phyloP scores from a whole-genome alignment of 225 moss, liverwort and hornwort genomes.

The Polytrichum commune region DNA sequence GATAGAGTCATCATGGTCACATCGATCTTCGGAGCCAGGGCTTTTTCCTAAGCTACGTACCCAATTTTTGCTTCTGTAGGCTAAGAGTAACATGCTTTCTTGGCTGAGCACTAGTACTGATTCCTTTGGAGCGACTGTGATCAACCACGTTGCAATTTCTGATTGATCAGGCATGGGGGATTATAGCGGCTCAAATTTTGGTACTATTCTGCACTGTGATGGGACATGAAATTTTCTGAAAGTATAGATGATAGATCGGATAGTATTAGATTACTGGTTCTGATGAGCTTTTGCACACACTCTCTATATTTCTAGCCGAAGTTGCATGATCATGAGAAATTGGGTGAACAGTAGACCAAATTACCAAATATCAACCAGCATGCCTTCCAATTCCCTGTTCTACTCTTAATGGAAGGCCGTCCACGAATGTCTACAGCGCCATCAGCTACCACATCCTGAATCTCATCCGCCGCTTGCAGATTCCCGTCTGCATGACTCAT shows the following conservation, averaged over 20 bases:
- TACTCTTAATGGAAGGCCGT: constrained; percentile 62
- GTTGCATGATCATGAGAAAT: neutral
- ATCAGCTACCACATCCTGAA: constrained; percentile 62
- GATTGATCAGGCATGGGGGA: too few relatives aligned
- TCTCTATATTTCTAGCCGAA: neutral
- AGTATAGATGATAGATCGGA: neutral
- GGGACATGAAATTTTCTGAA: neutral
- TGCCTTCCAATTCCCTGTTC: constrained; percentile 80
- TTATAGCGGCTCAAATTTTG: neutral
- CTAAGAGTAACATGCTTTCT: too few relatives aligned
- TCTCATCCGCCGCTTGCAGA: constrained; percentile 17
- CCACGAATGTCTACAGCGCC: constrained; percentile 71
- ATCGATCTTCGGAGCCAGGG: too few relatives aligned
- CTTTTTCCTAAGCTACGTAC: too few relatives aligned
- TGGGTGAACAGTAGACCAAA: constrained; percentile 14
- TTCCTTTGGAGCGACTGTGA: too few relatives aligned
- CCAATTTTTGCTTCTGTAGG: too few relatives aligned
- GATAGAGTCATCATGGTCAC: too few relatives aligned
- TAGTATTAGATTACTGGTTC: too few relatives aligned
- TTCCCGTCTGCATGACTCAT: neutral
- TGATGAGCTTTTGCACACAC: too few relatives aligned
- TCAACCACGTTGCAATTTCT: too few relatives aligned
- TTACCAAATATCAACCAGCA: constrained; percentile 84
- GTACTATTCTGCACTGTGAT: neutral
- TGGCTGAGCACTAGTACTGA: too few relatives aligned